A percentile compares a stretch with the other conserved stretches of the same genome.
Conservation (phyloP, 2,329 filamentous ascomycete genomes). For the Colletotrichum caudatum region DNA sequence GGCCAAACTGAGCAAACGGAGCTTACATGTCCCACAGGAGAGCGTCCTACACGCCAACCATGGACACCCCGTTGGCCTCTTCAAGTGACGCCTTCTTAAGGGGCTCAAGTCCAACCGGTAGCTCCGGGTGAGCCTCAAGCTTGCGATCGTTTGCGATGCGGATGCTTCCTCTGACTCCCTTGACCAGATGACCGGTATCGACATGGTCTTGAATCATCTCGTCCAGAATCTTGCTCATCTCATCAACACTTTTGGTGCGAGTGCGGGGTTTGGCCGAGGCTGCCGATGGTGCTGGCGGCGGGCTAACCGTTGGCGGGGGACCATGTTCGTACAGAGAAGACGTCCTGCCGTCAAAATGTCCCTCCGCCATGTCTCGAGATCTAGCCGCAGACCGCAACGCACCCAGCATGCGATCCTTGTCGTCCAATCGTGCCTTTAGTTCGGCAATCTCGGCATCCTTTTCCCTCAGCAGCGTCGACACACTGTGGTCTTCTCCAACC, state of each 20-base stretch:
- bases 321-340: conserved; percentile 45
- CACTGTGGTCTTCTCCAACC: conserved; percentile 83
- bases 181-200: conserved; percentile 78
- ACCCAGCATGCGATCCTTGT: conserved; percentile 93
- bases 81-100: conserved; percentile 51
- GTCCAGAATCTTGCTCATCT: conserved; percentile 93
- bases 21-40: conserved; percentile 42
- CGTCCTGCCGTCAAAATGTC: conserved; percentile 44
- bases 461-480: conserved; percentile 80
- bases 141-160: conserved; percentile 64
- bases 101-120: conserved; percentile 53
- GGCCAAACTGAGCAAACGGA: conserved; percentile 13
- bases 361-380: conserved; percentile 85
- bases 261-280: conserved; percentile 52
- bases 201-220: conserved; percentile 96
- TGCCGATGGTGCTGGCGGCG: conserved; percentile 36
- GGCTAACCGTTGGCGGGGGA: conserved; percentile 37
- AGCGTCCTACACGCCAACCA: conserved; percentile 42
- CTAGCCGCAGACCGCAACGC: conserved; percentile 87
- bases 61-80: conserved; percentile 42
- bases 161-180: conserved; percentile 75
- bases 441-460: conserved; percentile 95
- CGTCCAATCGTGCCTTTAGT: conserved; percentile 87
- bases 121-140: conserved; percentile 52
- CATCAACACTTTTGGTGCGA: conserved; percentile 80